Base-by-base conservation (phyloP, 2,329 filamentous ascomycete species). In the Aureobasidium sp. region DNA sequence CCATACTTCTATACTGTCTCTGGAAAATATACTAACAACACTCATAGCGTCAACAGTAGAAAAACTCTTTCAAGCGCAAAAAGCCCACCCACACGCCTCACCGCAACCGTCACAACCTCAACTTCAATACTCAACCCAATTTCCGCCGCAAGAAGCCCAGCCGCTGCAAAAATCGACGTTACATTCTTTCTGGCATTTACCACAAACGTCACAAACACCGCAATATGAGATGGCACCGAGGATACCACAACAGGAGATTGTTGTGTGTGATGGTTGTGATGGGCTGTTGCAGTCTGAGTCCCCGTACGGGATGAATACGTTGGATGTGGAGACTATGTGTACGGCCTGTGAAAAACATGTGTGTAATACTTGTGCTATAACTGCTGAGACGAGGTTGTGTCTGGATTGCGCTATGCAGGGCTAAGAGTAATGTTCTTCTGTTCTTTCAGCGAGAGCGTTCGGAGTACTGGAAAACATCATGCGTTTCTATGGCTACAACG, bases 11-110 rank as follows among this genome's bases (percentile, higher is more conserved):
- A n/a, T n/a, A n/a, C n/a, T n/a, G n/a, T n/a, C n/a, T n/a, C n/a
- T n/a, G n/a, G n/a, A n/a, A n/a, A n/a, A n/a, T n/a, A n/a, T n/a
- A n/a, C n/a, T n/a, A n/a, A n/a, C n/a, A n/a, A n/a, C n/a, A n/a
- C n/a, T n/a, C n/a, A n/a, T n/a, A 80, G 78, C 78, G 64, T 76
- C 69, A 21, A 81, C 78, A 1, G 70, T 81, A 11, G 66, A 72
- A 29, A 75, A 75, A 49, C 73, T 81, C 42, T 80, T 75, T 68
- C 68, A 72, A 29, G 78, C 78, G 4, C 78, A 80, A 64, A 69
- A 70, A 34, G 67, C 67, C 42, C 66, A 70, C 7, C 71, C 69
- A 3, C 57, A 71, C 59, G 60, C 69, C 60, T 57, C 66, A n/a
- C 69, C 74, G 32, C 64, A 71, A 2, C 65, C 65, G 0, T 70